Evolutionary conservation across 768 basidiomycete species (phyloP), one percentile per base, ranked within the genome.

Genomic region (Leccinum olivaceopallidum): DNA sequence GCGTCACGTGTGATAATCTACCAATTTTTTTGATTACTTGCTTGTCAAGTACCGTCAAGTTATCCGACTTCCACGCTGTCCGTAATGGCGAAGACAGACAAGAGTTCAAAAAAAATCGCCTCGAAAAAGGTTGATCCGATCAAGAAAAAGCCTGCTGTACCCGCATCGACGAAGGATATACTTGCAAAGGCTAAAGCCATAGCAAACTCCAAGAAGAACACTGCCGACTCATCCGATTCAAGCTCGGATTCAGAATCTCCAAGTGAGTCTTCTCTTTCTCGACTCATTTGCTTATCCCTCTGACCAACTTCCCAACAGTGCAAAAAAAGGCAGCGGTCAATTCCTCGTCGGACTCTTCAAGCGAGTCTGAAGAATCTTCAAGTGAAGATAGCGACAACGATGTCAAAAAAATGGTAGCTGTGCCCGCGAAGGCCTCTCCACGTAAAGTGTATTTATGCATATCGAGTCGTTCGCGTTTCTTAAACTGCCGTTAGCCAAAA

Each of bases 121-220:
- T n/a, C 52, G 52, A 77, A 78, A 65, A 77, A 77, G 66, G 60
- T 66, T n/a, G 63, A 64, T 7, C 65, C 68, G 47, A 52, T 62
- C 58, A 65, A 66, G 42, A 47, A 61, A 68, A 73, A 65, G 54
- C 61, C 55, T 60, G 28, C 32, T 18, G 28, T 67, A 9, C 74
- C 74, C n/a, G 63, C 67, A 16, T 77, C 79, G 5, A 73, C 79
- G 14, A 81, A 77, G 62, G 78, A 79, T 54, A 79, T 79, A 24
- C 68, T 80, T 0, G 78, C 76, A 14, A 83, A 79, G 65, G 79
- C 76, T 42, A 75, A 74, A 59, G 63, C 49, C n/a, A 58, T 56
- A 60, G 71, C 14, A 42, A 42, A 2, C 55, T 70, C 72, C 42
- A 44, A 44, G n/a, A 44, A 44, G 44, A 47, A 47, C 3, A 12